Conservation (phyloP, 805 yeast species). For the Saccharomyces kudriavzevii region DNA sequence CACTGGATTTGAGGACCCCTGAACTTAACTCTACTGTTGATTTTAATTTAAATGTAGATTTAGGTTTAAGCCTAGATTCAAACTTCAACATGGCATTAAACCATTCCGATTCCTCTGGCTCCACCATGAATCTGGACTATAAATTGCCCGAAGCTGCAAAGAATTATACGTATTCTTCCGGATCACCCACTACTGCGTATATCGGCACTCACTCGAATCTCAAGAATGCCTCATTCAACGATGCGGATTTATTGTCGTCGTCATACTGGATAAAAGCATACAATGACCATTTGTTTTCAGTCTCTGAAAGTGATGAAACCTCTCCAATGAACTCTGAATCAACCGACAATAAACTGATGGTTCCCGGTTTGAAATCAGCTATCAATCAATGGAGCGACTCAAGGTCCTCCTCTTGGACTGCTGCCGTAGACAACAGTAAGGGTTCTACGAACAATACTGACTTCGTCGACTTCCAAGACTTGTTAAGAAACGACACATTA, state of each 20-base stretch:
- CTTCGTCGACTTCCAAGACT: neutral
- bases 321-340: neutral
- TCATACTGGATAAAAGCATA: neutral
- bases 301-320: neutral
- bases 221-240: neutral
- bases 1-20: conserved; percentile 38
- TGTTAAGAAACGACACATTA: neutral
- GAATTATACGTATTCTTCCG: neutral
- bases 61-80: neutral
- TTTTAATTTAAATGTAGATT: neutral
- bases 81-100: neutral
- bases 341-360: neutral
- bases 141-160: neutral
- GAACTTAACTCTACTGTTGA: neutral
- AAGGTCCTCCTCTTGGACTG: neutral
- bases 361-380: neutral
- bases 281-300: neutral
- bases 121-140: neutral
- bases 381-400: neutral
- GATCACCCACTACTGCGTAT: neutral
- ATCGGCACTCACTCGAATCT: conserved; percentile 1
- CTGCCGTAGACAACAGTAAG: neutral
- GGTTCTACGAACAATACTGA: neutral
- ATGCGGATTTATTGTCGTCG: neutral
- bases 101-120: neutral